Percentiles rank a stretch among this genome's conserved stretches.
Evolutionary conservation across 2,329 filamentous ascomycete genomes (phyloP).

Genomic region (Massarina eburnea): DNA sequence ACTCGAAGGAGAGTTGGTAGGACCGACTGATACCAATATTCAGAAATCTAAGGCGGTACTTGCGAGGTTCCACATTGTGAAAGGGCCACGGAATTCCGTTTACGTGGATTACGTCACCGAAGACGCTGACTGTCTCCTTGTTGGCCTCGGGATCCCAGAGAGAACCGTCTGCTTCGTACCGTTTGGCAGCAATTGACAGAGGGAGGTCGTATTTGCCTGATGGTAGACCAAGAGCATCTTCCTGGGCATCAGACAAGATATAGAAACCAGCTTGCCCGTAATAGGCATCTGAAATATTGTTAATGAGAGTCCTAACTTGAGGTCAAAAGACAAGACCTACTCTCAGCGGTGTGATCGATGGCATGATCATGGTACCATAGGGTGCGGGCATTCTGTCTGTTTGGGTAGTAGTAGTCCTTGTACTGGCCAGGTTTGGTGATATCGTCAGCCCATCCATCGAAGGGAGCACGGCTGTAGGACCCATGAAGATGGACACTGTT

Average conservation of each 20-base stretch:
- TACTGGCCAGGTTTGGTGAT: slow-evolving; percentile 52
- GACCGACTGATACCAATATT: slow-evolving; percentile 43
- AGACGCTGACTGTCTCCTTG: slow-evolving; percentile 51
- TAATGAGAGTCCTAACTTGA: background rate
- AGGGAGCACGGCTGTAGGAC: slow-evolving; percentile 48
- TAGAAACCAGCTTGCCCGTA: slow-evolving; percentile 61
- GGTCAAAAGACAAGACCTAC: slow-evolving; percentile 37
- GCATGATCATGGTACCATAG: slow-evolving; percentile 52
- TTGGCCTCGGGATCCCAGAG: slow-evolving; percentile 46
- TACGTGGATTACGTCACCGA: slow-evolving; percentile 60
- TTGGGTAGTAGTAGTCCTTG: slow-evolving; percentile 64
- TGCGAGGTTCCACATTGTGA: slow-evolving; percentile 57
- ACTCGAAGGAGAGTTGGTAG: slow-evolving; percentile 52
- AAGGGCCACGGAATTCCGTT: slow-evolving; percentile 62
- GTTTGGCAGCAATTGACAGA: slow-evolving; percentile 53
- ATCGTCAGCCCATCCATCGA: slow-evolving; percentile 59
- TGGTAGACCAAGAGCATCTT: slow-evolving; percentile 54
- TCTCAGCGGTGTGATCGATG: slow-evolving; percentile 49
- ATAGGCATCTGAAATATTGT: slow-evolving; percentile 32
- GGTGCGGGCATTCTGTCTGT: slow-evolving; percentile 53
- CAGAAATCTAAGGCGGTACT: slow-evolving; percentile 59
- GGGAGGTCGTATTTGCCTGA: slow-evolving; percentile 58
- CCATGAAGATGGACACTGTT: slow-evolving; percentile 59
- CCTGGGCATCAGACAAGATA: slow-evolving; percentile 54
- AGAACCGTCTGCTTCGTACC: slow-evolving; percentile 54